Percentiles rank a stretch among this genome's conserved stretches.
Evolutionary conservation across 495 filamentous ascomycete species (phyloP).

Genomic region (Tuber aestivum): DNA sequence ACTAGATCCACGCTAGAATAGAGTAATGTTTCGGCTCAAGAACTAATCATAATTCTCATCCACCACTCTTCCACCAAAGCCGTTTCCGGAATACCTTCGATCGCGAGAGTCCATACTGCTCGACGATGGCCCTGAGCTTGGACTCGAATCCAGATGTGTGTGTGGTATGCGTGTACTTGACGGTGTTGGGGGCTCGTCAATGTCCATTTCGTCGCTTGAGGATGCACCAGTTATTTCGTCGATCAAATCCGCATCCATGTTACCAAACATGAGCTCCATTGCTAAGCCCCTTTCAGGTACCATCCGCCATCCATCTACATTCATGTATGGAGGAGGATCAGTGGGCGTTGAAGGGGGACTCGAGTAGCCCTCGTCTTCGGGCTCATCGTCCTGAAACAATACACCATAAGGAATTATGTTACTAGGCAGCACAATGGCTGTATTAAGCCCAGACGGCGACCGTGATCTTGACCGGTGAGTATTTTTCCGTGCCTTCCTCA

Average conservation of each 20-base stretch:
- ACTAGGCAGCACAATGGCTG: constrained; percentile 30
- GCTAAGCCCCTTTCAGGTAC: constrained; percentile 24
- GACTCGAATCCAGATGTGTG: neutral
- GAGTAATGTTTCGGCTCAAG: neutral
- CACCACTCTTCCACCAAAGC: constrained; percentile 35
- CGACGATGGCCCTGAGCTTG: constrained; percentile 2
- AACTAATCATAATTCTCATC: constrained; percentile 25
- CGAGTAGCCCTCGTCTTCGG: constrained; percentile 37
- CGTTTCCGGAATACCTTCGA: constrained; percentile 17
- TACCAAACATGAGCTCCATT: constrained; percentile 39
- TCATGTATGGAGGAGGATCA: constrained; percentile 15
- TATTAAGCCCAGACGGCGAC: constrained; percentile 16
- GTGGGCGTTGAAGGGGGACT: constrained; percentile 28
- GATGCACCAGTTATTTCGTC: constrained; percentile 33
- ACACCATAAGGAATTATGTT: constrained; percentile 27
- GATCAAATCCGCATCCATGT: constrained; percentile 38
- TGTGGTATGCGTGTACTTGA: constrained; percentile 21
- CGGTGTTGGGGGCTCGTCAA: constrained; percentile 10
- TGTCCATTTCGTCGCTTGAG: constrained; percentile 26
- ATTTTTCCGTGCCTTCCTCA: constrained; percentile 18
- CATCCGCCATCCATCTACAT: constrained; percentile 22
- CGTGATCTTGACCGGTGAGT: constrained; percentile 25
- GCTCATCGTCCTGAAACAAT: constrained; percentile 35
- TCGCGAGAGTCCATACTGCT: constrained; percentile 2
- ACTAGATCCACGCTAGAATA: constrained; percentile 9